phyloP scores from a whole-genome alignment of 2,329 filamentous ascomycete species.

The Scopulariopsis brevicaulis region DNA sequence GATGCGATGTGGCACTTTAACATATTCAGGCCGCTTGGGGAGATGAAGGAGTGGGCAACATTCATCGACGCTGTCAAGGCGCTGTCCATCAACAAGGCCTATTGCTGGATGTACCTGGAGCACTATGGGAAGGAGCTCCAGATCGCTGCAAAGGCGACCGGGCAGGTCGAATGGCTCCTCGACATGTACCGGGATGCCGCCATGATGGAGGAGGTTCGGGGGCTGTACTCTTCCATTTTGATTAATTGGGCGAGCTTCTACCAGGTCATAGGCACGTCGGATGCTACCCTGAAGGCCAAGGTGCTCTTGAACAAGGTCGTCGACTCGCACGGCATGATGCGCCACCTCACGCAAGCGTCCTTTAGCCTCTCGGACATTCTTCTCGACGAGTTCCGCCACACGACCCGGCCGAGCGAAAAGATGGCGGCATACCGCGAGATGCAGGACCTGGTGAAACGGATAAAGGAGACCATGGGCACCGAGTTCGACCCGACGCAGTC shows the following conservation, averaged over 20 bases:
- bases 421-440: background rate
- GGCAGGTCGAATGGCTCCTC: background rate
- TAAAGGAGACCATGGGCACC: background rate
- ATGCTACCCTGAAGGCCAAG: slow-evolving; percentile 1
- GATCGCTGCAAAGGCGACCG: background rate
- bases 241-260: background rate
- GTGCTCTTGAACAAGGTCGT: background rate
- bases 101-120: background rate
- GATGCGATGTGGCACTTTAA: background rate
- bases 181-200: background rate
- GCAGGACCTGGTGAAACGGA: background rate
- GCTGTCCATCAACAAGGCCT: background rate
- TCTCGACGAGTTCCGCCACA: slow-evolving; percentile 1
- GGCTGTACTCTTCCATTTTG: background rate
- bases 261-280: background rate
- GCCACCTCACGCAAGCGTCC: background rate
- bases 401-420: background rate
- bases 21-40: background rate
- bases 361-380: slow-evolving; percentile 2
- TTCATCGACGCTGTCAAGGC: background rate
- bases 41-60: background rate
- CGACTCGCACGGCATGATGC: background rate
- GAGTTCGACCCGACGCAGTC: slow-evolving; percentile 5
- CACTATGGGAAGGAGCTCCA: background rate
- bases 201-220: background rate